Evolutionary conservation across 306 rosid genomes (phyloP).

Genomic region (Luffa aegyptiaca): DNA sequence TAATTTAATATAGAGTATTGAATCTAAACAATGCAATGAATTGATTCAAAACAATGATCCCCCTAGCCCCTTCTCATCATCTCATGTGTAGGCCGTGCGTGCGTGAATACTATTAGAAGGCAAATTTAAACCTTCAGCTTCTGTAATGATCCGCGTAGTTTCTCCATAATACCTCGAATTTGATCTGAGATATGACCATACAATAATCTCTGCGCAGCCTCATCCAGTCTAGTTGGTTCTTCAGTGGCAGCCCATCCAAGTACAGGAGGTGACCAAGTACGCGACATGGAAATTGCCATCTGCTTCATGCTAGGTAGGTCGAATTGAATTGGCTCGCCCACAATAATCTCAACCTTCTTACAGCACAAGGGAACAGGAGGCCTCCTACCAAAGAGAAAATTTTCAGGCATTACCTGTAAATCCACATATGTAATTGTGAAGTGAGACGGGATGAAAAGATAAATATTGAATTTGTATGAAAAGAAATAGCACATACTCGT

Average conservation of each 20-base stretch:
- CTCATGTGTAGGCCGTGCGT: background rate
- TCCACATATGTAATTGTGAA: conserved; percentile 13
- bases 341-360: conserved; percentile 50
- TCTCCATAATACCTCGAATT: conserved; percentile 61
- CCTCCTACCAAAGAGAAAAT: conserved; percentile 54
- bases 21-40: background rate
- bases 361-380: conserved; percentile 66
- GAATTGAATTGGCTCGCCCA: conserved; percentile 77
- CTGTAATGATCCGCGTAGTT: conserved; percentile 21
- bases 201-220: conserved; percentile 66
- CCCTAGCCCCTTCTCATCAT: background rate
- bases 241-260: conserved; percentile 52
- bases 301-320: conserved; percentile 57
- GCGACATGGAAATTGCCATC: conserved; percentile 45
- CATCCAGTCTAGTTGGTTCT: conserved; percentile 43
- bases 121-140: conserved; percentile 15
- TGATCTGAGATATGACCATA: conserved; percentile 54
- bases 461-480: background rate
- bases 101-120: background rate
- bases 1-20: background rate
- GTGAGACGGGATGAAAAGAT: conserved; percentile 19
- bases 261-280: conserved; percentile 22
- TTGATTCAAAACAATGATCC: background rate
- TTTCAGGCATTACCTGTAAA: conserved; percentile 85
- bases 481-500: background rate